Evolutionary conservation across 345 rosid species (phyloP), one percentile per base, ranked within the genome.

Genomic region (Luvunga scandens): DNA sequence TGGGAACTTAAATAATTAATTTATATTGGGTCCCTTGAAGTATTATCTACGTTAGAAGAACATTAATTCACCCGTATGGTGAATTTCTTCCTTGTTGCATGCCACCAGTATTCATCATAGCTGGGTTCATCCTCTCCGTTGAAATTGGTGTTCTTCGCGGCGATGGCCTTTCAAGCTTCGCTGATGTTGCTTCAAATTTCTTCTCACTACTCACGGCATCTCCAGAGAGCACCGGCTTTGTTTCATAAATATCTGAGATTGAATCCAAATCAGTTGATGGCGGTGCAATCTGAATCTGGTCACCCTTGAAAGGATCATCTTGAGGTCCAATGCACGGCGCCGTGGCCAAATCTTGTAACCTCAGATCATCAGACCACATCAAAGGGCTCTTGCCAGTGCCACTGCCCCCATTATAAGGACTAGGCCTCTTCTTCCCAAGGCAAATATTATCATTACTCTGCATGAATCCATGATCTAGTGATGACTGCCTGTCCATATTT

Each of bases 311-410:
- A 73, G 76, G 84, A 72, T 84, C 79, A 27, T 85, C 85, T 77
- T 89, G 86, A 63, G 87, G 73, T 78, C 82, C 88, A 12, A 85
- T 80, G 59, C 84, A 85, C 13, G 83, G 68, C 48, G 85, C 75
- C 2, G 81, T 25, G 18, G 84, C 89, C 77, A 85, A 25, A 22
- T 90, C 91, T 63, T 93, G 96, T 65, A 87, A 79, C 39, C 91
- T 84, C 24, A 88, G 89, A 66, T 94, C 94, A 57, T 94, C 98
- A 16, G 97, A 81, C 99, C 99, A 94, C 18, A 91, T 83, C 84
- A 94, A 71, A 57, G 89, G 90, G 83, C 87, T 91, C 84, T 91
- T 91, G 66, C 96, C 92, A 25, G 85, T 92, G 69, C 96, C 91
- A 19, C 86, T 92, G 12, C 89, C 88, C 30, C 27, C 25, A 21